Evolutionary conservation across 139 green algal genomes (phyloP), one percentile per base, ranked within the genome.

Genomic region (Auxenochlorella pyrenoidosa): DNA sequence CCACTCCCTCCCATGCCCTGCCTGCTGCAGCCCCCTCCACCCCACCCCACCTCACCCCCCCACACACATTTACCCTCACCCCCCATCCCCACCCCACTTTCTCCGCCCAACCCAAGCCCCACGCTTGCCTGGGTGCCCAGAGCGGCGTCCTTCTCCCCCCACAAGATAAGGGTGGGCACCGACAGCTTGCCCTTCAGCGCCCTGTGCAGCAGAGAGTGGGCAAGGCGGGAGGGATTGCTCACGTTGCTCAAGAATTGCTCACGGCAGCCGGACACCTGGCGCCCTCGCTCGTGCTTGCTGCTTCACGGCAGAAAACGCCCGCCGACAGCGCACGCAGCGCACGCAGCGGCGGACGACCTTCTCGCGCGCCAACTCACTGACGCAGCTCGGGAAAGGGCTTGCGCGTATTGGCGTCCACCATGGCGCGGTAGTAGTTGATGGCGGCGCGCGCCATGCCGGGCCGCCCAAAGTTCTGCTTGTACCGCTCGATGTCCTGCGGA

Each of bases 391-490:
- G 51, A 3, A 47, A 8, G 70, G 70, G 77, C 30, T 21, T 44
- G 44, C 51, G 77, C 6, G 51, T 36, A 34, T 76, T 81, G 28
- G 40, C 22, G 71, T 75, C 79, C 6, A 88, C 32, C 26, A 93
- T 54, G 30, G 79, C 73, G 0, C 89, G 80, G 88, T 94, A 93
- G 80, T 89, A 92, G 86, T 94, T 91, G n/a, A 93, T 43, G 16
- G 66, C 65, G 30, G 85, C 88, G 44, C 82, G 92, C n/a, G 86
- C 34, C 19, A 86, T 75, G 12, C 89, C 89, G 15, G 84, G 83
- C 34, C 81, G 73, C 36, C 72, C 41, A 36, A 94, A 89, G 5
- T 76, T 81, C 51, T 86, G 66, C 87, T 94, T 94, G 84, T 91
- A 92, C 58, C 75, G 68, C 84, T 92, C 91, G 38, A 91, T 22